Evolutionary conservation across 805 yeast species (phyloP).

Genomic region (Lipomyces mesembrius): DNA sequence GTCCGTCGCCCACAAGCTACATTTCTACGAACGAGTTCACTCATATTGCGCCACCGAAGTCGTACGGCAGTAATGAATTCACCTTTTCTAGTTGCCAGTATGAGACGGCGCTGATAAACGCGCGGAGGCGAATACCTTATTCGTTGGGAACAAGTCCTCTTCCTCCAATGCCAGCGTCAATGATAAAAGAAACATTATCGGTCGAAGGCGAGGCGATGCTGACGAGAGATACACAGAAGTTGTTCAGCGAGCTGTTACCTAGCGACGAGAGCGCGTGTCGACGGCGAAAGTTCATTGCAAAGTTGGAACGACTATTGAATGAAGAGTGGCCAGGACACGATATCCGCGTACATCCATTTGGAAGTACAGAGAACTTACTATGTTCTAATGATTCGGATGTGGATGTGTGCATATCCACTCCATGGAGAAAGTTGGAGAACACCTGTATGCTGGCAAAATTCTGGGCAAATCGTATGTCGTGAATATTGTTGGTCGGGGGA

Average conservation of each 20-base stretch:
- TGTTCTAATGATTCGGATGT: constrained; percentile 38
- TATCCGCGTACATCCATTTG: constrained; percentile 36
- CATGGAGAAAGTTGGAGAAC: constrained; percentile 30
- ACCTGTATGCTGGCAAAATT: constrained; percentile 35
- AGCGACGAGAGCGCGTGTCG: constrained; percentile 23
- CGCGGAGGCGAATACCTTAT: constrained; percentile 39
- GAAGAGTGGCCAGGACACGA: constrained; percentile 37
- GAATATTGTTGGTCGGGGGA: neutral
- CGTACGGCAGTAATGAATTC: neutral
- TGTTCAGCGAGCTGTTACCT: constrained; percentile 29
- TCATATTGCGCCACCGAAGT: neutral
- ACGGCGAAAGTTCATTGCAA: constrained; percentile 30
- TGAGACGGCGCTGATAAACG: constrained; percentile 36
- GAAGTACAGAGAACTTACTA: constrained; percentile 38
- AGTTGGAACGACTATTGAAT: constrained; percentile 32
- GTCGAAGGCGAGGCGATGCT: constrained; percentile 25
- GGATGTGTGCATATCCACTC: constrained; percentile 39
- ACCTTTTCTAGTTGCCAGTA: constrained; percentile 14
- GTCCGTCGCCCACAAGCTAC: constrained; percentile 1
- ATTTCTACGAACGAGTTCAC: neutral
- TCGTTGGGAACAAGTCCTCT: constrained; percentile 36
- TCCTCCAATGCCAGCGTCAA: constrained; percentile 17
- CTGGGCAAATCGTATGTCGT: constrained; percentile 34
- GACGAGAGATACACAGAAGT: constrained; percentile 26
- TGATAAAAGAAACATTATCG: constrained; percentile 14